Evolutionary conservation across 2,329 filamentous ascomycete species (phyloP).

Genomic region (Scedosporium boydii): DNA sequence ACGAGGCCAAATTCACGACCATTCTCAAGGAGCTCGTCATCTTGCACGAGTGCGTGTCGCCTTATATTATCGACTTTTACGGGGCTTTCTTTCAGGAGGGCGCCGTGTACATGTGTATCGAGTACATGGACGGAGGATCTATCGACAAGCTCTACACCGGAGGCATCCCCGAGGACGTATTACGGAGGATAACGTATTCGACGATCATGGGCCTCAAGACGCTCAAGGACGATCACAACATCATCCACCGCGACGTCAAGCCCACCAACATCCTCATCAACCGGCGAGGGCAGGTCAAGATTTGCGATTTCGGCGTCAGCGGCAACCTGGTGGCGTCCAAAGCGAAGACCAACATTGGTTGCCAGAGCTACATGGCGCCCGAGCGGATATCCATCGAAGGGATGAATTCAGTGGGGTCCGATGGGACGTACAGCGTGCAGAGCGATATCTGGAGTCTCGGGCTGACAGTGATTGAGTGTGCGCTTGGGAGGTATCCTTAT

Average conservation of each 20-base stretch:
- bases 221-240: conserved; percentile 96
- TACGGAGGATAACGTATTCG: conserved; percentile 82
- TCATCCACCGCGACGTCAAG: conserved; percentile 97
- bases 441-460: conserved; percentile 97
- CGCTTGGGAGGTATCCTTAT: conserved; percentile 89
- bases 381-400: conserved; percentile 87
- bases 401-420: conserved; percentile 51
- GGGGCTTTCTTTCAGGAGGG: conserved; percentile 98
- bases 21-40: conserved; percentile 98
- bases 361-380: conserved; percentile 98
- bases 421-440: conserved; percentile 92
- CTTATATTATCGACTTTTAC: conserved; percentile 98
- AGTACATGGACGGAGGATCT: conserved; percentile 97
- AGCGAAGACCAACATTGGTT: conserved; percentile 97
- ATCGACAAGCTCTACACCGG: conserved; percentile 92
- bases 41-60: conserved; percentile 85
- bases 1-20: conserved; percentile 92
- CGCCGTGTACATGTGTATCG: conserved; percentile 97
- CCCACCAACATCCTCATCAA: conserved; percentile 98
- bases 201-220: conserved; percentile 88
- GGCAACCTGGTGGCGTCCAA: conserved; percentile 96
- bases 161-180: conserved; percentile 78
- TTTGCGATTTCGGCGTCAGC: conserved; percentile 96
- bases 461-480: conserved; percentile 90
- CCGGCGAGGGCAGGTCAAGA: conserved; percentile 83